These are phyloP conservation scores for Gastrodia elata DNA, from an alignment of 106 monocot genomes.

Conservation along the genomic window DNA sequence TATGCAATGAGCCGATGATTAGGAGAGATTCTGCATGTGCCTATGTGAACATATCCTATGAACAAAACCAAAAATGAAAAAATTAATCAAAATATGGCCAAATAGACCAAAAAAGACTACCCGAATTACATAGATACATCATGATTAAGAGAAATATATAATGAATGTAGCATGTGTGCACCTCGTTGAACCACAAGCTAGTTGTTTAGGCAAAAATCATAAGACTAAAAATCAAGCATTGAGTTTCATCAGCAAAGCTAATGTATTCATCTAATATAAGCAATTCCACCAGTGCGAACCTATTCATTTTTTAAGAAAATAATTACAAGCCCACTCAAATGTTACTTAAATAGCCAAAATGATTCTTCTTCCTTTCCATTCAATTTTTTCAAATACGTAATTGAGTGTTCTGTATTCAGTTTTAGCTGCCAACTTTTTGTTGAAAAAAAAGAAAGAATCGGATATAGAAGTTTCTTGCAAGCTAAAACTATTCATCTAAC, in stretches of 20 bases:
- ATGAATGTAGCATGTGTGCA: not conserved
- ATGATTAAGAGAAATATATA: not conserved
- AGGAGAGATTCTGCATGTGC: constrained; percentile 82
- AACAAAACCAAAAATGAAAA: constrained; percentile 2
- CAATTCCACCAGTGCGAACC: not conserved
- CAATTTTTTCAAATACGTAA: not conserved
- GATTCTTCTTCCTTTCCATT: not conserved
- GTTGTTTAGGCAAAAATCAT: not conserved
- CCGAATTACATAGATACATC: not conserved
- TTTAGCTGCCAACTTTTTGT: not conserved
- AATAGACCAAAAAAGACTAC: not conserved
- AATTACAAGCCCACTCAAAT: not conserved
- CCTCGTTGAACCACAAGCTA: not conserved
- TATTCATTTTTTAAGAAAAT: not conserved
- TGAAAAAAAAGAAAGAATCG: constrained; percentile 2
- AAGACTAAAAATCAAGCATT: not conserved
- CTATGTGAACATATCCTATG: constrained; percentile 96
- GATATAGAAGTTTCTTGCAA: not conserved
- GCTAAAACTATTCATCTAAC: not conserved
- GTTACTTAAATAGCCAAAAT: not conserved
- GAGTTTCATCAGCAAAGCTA: not conserved
- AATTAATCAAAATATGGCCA: constrained; percentile 6
- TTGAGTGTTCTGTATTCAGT: not conserved
- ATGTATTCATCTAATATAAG: not conserved
- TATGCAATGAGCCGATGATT: constrained; percentile 86